Base-by-base conservation (phyloP, 2,329 filamentous ascomycete genomes). In the Fusarium luffae region DNA sequence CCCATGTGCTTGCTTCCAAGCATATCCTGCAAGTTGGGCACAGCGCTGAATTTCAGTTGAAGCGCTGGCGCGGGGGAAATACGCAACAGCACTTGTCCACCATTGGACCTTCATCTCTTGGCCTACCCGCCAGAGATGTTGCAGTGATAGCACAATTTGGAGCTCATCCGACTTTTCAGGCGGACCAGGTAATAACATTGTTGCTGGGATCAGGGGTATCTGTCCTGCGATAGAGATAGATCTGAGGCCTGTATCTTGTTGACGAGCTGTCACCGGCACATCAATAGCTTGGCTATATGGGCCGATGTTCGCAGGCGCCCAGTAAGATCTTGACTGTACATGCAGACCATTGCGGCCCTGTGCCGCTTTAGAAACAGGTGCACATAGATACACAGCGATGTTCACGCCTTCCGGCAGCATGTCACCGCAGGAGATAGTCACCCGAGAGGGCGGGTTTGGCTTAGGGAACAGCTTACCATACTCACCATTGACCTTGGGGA, bases 241-340 rank as follows among this genome's bases (percentile, higher is more conserved):
- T 40, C 80, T 77, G 4, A 79, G 66, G 3, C 75, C 73, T 7
- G 63, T 67, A n/a, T 55, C 49, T 18, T 63, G 57, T 7, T 54
- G 37, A 10, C 54, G 50, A 14, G 59, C 55, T 18, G 72, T 73
- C 14, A 80, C 57, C 5, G 77, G 80, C 13, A 88, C 81, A 4
- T 86, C 84, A 51, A 96, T 89, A 6, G 94, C 93, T 81, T 99
- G 96, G 59, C 94, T 98, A 79, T 98, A 98, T 0, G 96, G 96
- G 0, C 96, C 96, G 56, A 99, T 98, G 76, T 98, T 98, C 21
- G 96, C 95, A 0, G 96, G 96, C 0, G 96, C 96, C 96, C 96
- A 99, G 84, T 98, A 98, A 13, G 93, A 97, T 41, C 93, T 85
- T 5, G 92, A 94, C 80, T 98, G 96, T 8, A 99, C 94, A 78